phyloP scores from a whole-genome alignment of 2,329 filamentous ascomycete genomes.

The Aspergillus jensenii region DNA sequence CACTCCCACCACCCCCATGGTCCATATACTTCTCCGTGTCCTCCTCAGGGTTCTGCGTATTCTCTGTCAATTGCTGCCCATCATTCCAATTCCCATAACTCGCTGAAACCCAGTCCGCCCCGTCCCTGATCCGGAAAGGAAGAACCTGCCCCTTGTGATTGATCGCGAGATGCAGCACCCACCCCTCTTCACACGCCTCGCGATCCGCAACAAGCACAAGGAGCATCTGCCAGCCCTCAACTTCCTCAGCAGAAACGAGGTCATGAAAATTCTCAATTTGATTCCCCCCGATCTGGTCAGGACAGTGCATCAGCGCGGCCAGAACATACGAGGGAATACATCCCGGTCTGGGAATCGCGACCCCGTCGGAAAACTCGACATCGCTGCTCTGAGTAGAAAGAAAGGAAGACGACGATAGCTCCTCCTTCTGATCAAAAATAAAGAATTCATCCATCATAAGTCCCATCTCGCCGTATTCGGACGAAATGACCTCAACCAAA shows the following conservation, averaged over 20 bases:
- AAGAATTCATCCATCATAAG: constrained; percentile 3
- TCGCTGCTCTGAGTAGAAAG: background rate
- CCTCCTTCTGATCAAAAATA: constrained; percentile 2
- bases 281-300: constrained; percentile 16
- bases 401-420: background rate
- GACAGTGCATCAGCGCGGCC: constrained; percentile 15
- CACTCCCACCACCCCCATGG: no score
- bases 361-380: background rate
- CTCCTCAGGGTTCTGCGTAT: constrained; percentile 8
- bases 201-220: constrained; percentile 19
- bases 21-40: constrained; percentile 11
- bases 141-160: constrained; percentile 19
- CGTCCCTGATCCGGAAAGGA: constrained; percentile 15
- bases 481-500: constrained; percentile 4
- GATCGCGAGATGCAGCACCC: constrained; percentile 17
- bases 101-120: background rate
- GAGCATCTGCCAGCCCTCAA: constrained; percentile 2
- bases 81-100: constrained; percentile 8
- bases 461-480: background rate
- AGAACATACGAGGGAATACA: constrained; percentile 16
- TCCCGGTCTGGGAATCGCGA: constrained; percentile 6
- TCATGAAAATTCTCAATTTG: background rate
- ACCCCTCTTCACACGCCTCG: constrained; percentile 20
- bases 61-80: constrained; percentile 16
- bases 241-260: background rate